Evolutionary conservation across 2,329 filamentous ascomycete genomes (phyloP).

Genomic region (Colletotrichum filicis): DNA sequence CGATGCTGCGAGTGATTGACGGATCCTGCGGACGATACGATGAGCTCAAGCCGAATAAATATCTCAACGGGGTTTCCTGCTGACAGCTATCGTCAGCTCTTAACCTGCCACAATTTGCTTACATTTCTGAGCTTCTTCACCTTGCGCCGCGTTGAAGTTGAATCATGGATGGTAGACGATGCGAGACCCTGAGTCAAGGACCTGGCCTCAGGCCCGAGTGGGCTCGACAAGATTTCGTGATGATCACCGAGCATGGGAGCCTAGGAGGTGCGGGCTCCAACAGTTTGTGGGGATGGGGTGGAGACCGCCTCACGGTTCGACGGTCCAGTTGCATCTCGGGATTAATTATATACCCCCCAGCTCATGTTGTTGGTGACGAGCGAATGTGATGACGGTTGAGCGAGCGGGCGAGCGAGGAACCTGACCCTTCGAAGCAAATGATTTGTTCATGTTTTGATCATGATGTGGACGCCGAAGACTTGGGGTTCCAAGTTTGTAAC

Average conservation of each 20-base stretch:
- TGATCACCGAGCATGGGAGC: constrained; percentile 21
- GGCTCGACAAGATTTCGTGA: constrained; percentile 16
- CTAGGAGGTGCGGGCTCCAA: neutral
- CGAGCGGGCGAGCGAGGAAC: neutral
- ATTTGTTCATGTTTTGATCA: neutral
- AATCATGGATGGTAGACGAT: too few species aligned
- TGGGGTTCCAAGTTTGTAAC: neutral
- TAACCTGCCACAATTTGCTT: neutral
- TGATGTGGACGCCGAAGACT: neutral
- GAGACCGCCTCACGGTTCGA: neutral
- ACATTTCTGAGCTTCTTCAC: neutral
- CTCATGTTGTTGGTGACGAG: neutral
- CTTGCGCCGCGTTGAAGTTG: neutral
- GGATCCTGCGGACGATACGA: neutral
- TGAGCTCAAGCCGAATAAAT: too few species aligned
- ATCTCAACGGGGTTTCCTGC: too few species aligned
- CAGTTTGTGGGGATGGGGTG: constrained; percentile 14
- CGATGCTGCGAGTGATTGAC: neutral
- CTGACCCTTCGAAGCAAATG: too few species aligned
- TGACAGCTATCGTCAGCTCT: neutral
- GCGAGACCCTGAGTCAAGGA: constrained; percentile 13
- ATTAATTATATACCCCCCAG: neutral
- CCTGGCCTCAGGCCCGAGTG: constrained; percentile 3
- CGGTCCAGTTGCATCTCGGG: neutral
- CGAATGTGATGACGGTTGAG: neutral